Evolutionary conservation across 805 yeast genomes (phyloP).

Genomic region (Zygosaccharomyces kombuchaensis): DNA sequence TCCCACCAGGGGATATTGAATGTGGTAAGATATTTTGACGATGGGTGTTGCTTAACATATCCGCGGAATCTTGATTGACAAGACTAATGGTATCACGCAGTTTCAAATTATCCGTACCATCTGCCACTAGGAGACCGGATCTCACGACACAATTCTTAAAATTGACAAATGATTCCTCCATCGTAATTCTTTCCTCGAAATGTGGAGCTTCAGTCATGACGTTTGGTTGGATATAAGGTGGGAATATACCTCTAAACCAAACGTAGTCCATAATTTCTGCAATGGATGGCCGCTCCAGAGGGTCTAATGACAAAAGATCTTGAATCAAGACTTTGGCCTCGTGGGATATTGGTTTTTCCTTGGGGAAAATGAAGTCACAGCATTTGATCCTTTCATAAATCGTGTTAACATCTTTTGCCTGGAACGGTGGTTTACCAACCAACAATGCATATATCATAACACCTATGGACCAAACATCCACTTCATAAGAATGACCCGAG

Average conservation of each 20-base stretch:
- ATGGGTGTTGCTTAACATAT: slow-evolving; percentile 23
- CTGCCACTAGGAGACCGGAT: slow-evolving; percentile 49
- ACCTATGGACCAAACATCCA: slow-evolving; percentile 97
- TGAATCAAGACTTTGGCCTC: slow-evolving; percentile 71
- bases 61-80: slow-evolving; percentile 35
- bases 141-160: slow-evolving; percentile 60
- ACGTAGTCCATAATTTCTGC: slow-evolving; percentile 74
- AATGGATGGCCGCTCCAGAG: slow-evolving; percentile 74
- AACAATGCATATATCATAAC: slow-evolving; percentile 92
- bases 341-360: slow-evolving; percentile 54
- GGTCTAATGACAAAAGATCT: slow-evolving; percentile 72
- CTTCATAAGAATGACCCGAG: slow-evolving; percentile 89
- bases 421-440: slow-evolving; percentile 96
- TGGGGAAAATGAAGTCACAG: slow-evolving; percentile 77
- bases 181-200: slow-evolving; percentile 56
- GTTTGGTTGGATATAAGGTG: slow-evolving; percentile 54
- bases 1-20: slow-evolving; percentile 88
- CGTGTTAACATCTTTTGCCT: slow-evolving; percentile 86
- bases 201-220: slow-evolving; percentile 48
- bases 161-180: slow-evolving; percentile 60
- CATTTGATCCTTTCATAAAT: slow-evolving; percentile 89
- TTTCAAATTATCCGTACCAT: slow-evolving; percentile 4
- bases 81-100: slow-evolving; percentile 8
- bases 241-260: slow-evolving; percentile 88
- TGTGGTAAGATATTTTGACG: slow-evolving; percentile 65